These are phyloP conservation scores for Trichosporon coremiiforme DNA, from an alignment of 1,284 basidiomycete species.

Conservation along the genomic window DNA sequence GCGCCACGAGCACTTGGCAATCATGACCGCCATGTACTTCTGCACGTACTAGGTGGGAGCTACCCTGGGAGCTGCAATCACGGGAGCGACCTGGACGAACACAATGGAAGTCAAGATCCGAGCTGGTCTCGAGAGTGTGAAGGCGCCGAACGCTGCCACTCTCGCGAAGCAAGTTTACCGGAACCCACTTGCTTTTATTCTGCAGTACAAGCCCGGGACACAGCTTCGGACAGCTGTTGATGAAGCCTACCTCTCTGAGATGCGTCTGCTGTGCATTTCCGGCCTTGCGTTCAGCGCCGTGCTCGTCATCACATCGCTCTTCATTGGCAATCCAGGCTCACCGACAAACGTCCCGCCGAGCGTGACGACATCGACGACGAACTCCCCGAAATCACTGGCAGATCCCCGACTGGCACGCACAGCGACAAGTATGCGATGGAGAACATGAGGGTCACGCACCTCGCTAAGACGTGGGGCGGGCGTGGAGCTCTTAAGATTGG, in stretches of 20 bases:
- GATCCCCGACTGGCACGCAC: background rate
- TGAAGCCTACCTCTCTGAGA: constrained; percentile 41
- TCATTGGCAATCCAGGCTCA: constrained; percentile 27
- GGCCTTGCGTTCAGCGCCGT: constrained; percentile 39
- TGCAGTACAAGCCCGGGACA: constrained; percentile 47
- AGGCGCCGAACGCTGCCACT: background rate
- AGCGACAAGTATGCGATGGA: background rate
- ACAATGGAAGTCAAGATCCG: constrained; percentile 26
- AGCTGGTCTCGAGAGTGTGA: constrained; percentile 44
- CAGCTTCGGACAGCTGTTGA: constrained; percentile 44
- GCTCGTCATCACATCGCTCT: constrained; percentile 30
- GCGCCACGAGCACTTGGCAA: constrained; percentile 51
- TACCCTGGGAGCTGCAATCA: constrained; percentile 50
- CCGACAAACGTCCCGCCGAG: constrained; percentile 29
- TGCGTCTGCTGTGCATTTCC: constrained; percentile 40
- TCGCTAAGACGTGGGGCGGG: background rate
- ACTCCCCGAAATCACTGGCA: background rate
- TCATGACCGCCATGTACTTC: constrained; percentile 52
- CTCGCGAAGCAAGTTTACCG: constrained; percentile 37
- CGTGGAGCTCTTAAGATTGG: background rate
- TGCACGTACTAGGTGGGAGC: constrained; percentile 44
- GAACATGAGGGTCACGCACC: background rate
- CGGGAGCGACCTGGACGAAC: constrained; percentile 55
- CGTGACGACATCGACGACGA: constrained; percentile 37
- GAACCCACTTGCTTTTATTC: constrained; percentile 44